Evolutionary conservation across 2,329 filamentous ascomycete genomes (phyloP).

Genomic region (Pseudocercospora musae): DNA sequence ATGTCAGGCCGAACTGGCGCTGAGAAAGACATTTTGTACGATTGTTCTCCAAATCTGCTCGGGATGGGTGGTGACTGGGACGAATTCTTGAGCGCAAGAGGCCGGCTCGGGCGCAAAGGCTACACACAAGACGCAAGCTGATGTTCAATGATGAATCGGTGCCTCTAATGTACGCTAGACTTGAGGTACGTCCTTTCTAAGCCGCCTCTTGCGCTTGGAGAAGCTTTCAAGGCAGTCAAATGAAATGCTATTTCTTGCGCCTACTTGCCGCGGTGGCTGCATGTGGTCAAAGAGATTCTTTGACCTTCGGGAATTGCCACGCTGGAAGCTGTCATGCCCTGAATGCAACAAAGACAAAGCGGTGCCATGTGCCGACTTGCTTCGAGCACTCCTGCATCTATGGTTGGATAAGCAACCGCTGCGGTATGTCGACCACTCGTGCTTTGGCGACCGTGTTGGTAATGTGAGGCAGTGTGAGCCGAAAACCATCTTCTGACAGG

Average conservation of each 20-base stretch:
- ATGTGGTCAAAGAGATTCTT: constrained; percentile 25
- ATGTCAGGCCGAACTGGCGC: constrained; percentile 17
- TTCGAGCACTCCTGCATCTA: background rate
- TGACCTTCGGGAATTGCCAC: constrained; percentile 24
- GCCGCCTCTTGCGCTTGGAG: constrained; percentile 21
- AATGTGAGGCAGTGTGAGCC: too few relatives aligned
- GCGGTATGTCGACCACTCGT: background rate
- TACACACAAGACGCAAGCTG: background rate
- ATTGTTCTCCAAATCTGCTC: constrained; percentile 7
- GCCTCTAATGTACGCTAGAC: constrained; percentile 1
- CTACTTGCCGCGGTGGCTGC: constrained; percentile 19
- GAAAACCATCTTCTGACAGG: background rate
- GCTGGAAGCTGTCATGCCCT: constrained; percentile 16
- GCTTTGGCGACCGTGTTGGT: background rate
- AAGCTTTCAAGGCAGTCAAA: constrained; percentile 15
- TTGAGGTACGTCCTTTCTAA: constrained; percentile 15
- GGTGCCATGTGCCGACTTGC: background rate
- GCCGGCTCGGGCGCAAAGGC: constrained; percentile 23
- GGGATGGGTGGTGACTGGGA: background rate
- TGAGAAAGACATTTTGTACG: constrained; percentile 14
- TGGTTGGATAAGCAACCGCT: background rate
- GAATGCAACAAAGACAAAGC: constrained; percentile 28
- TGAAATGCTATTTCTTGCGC: constrained; percentile 20
- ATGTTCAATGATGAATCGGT: constrained; percentile 4
- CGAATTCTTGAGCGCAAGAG: constrained; percentile 22